Evolutionary conservation across 2,329 filamentous ascomycete genomes (phyloP), one percentile per base, ranked within the genome.

Genomic region (Phyllosticta capitalensis): DNA sequence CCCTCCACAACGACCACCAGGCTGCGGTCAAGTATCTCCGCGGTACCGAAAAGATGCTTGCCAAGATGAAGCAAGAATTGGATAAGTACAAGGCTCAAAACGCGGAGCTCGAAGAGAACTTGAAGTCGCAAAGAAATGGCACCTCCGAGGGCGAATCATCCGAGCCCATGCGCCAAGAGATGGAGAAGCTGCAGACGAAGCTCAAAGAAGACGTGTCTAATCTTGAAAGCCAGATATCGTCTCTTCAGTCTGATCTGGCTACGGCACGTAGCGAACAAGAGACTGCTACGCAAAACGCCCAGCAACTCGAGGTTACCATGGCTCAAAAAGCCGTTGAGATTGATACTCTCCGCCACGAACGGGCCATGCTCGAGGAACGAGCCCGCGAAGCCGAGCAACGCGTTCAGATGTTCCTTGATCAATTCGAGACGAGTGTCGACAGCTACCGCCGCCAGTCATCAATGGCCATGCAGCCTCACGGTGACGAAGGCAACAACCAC

Each of bases 41-140:
- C 74, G 94, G 94, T 61, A 97, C 94, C 1, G 94, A 99, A 75
- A 97, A 96, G 81, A 96, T 99, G 91, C 83, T 99, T 54, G 92
- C 94, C 74, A 92, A 95, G 73, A 92, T 99, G 81, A 97, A 97
- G 78, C 91, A 96, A 68, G 94, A 99, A 75, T 80, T 99, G n/a
- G 81, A 88, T 58, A 89, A 91, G 61, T 94, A 95, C 76, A 97
- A 97, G 80, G 76, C 84, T 12, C 88, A 94, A 62, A 96, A 96
- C 68, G 78, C 81, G 19, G 88, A 88, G 62, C 79, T 99, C 49
- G 92, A 94, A 72, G 82, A 85, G 53, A 90, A 96, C 68, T 78
- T 96, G n/a, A 82, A 87, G 81, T 65, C 81, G 73, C 62, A 71
- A 64, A 62, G 68, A 68, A 38, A 38, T 5, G 55, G 72, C 69